phyloP scores from a whole-genome alignment of 202 grass and related monocot genomes.

The Hordeum pubiflorum region DNA sequence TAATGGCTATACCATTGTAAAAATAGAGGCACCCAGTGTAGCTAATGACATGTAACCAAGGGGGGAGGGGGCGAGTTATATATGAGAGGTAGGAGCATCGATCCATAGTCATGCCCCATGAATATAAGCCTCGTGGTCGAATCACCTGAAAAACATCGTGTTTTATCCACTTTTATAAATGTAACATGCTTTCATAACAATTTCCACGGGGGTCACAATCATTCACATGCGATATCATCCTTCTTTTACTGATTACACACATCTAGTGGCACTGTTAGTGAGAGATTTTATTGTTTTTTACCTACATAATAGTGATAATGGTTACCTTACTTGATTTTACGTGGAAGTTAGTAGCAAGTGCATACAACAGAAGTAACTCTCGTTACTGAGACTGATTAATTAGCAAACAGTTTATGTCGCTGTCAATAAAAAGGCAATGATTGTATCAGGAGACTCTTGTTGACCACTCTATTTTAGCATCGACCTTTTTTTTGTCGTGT shows the following conservation, averaged over 20 bases:
- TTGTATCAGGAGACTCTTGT: conserved; percentile 20
- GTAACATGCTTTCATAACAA: background rate
- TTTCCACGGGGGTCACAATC: background rate
- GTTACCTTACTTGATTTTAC: background rate
- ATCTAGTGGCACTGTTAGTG: conserved; percentile 14
- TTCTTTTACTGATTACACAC: conserved; percentile 13
- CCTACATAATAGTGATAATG: background rate
- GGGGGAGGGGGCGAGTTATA: too few relatives aligned
- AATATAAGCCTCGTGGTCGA: too few relatives aligned
- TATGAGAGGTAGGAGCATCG: too few relatives aligned
- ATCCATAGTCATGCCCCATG: too few relatives aligned
- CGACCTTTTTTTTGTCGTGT: conserved; percentile 1
- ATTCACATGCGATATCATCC: background rate
- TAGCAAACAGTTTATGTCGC: conserved; percentile 1
- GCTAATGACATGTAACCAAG: too few relatives aligned
- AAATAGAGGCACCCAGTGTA: too few relatives aligned
- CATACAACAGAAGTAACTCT: conserved; percentile 1
- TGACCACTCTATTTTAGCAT: conserved; percentile 14
- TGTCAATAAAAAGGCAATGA: conserved; percentile 32
- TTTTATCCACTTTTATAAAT: too few relatives aligned
- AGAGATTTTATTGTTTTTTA: conserved; percentile 17
- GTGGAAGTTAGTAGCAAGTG: background rate
- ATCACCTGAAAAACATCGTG: too few relatives aligned
- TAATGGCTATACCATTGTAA: too few relatives aligned
- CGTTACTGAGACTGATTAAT: background rate